Evolutionary conservation across 2,329 filamentous ascomycete species (phyloP).

Genomic region (Pseudogymnoascus sp.): DNA sequence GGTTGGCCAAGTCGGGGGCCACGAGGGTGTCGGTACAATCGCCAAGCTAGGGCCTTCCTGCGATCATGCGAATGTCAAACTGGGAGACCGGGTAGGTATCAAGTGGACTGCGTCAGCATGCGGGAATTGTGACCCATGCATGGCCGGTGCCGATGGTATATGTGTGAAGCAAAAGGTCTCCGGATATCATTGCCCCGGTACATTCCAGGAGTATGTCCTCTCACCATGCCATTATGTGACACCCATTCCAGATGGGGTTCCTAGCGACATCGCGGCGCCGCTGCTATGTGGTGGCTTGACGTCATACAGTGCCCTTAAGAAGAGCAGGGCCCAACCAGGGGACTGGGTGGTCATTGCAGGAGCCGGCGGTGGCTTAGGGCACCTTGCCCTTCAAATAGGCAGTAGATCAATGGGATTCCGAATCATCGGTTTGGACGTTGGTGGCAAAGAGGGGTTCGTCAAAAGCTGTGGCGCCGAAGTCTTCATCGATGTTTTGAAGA

Average conservation of each 20-base stretch:
- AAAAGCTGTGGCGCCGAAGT: conserved; percentile 53
- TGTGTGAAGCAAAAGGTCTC: conserved; percentile 54
- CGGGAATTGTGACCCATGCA: conserved; percentile 40
- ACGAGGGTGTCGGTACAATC: conserved; percentile 58
- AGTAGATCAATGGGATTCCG: conserved; percentile 50
- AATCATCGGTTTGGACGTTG: conserved; percentile 57
- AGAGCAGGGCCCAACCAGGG: conserved; percentile 42
- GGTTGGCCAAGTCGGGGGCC: conserved; percentile 54
- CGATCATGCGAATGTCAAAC: conserved; percentile 45
- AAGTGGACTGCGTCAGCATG: conserved; percentile 52
- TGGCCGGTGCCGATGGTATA: conserved; percentile 53
- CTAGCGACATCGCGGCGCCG: conserved; percentile 53
- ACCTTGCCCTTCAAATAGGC: conserved; percentile 54
- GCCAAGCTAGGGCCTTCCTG: conserved; percentile 56
- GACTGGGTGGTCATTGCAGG: conserved; percentile 45
- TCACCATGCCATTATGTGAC: conserved; percentile 60
- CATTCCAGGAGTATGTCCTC: conserved; percentile 63
- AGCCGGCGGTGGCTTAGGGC: conserved; percentile 54
- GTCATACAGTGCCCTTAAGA: conserved; percentile 56
- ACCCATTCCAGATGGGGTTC: conserved; percentile 54
- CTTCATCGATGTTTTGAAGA: conserved; percentile 53
- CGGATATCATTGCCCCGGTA: conserved; percentile 60
- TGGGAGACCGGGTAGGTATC: conserved; percentile 62
- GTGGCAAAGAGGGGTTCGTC: conserved; percentile 49
- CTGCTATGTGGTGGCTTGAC: conserved; percentile 62